Percentiles rank a stretch among this genome's conserved stretches.
These are phyloP conservation scores for fission yeast (Schizosaccharomyces pombe) DNA, from an alignment of 805 yeast genomes.

Conservation along the genomic window DNA sequence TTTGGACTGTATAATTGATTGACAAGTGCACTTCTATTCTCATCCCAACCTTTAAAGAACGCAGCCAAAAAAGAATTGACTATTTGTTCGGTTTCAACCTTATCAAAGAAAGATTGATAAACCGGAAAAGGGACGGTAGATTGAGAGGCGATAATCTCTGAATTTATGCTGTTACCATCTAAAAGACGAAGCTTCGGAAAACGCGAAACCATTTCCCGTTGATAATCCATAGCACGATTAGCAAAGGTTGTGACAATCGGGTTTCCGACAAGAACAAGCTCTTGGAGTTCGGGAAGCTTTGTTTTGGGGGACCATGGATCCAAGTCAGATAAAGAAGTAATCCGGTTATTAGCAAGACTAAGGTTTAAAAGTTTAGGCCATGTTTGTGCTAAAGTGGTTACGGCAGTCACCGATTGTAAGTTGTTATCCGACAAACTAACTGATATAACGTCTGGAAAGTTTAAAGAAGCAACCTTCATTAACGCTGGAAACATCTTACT, in stretches of 20 bases:
- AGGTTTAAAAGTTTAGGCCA: slow-evolving; percentile 60
- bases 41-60: slow-evolving; percentile 62
- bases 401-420: slow-evolving; percentile 33
- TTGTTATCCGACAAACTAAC: slow-evolving; percentile 31
- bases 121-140: slow-evolving; percentile 15
- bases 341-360: slow-evolving; percentile 54
- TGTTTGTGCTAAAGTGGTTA: slow-evolving; percentile 43
- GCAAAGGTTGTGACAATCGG: slow-evolving; percentile 26
- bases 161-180: slow-evolving; percentile 58
- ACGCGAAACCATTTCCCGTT: slow-evolving; percentile 35
- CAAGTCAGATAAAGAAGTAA: slow-evolving; percentile 32
- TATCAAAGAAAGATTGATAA: slow-evolving; percentile 61
- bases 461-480: slow-evolving; percentile 43
- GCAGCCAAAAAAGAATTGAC: slow-evolving; percentile 60
- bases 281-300: slow-evolving; percentile 50
- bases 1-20: slow-evolving; percentile 46
- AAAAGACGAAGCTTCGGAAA: slow-evolving; percentile 66
- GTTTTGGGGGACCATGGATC: slow-evolving; percentile 40
- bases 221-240: slow-evolving; percentile 22
- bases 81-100: slow-evolving; percentile 38
- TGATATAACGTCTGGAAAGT: slow-evolving; percentile 31
- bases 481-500: slow-evolving; percentile 78
- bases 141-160: slow-evolving; percentile 27
- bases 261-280: slow-evolving; percentile 54
- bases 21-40: slow-evolving; percentile 43